phyloP scores from a whole-genome alignment of 768 basidiomycete species.

The Astraeus odoratus region DNA sequence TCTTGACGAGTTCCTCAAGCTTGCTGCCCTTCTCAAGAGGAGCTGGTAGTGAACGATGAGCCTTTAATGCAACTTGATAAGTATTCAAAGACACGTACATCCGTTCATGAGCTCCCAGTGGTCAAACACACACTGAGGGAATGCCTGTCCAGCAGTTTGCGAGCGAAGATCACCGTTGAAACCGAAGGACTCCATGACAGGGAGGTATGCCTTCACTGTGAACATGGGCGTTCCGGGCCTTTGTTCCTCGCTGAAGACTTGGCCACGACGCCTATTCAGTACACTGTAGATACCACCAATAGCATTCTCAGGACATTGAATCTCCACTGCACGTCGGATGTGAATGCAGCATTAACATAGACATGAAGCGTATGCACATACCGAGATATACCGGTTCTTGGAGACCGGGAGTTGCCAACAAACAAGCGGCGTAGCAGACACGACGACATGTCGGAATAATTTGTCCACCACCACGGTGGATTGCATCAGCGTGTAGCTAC shows the following conservation, averaged over 20 bases:
- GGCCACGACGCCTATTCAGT: conserved; percentile 95
- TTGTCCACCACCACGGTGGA: conserved; percentile 99
- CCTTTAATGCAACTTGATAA: neutral
- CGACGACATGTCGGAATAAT: conserved; percentile 96
- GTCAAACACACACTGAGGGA: conserved; percentile 94
- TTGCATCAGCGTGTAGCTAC: conserved; percentile 95
- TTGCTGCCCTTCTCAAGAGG: conserved; percentile 89
- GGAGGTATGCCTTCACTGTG: conserved; percentile 96
- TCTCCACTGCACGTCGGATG: conserved; percentile 59
- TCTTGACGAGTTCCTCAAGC: conserved; percentile 75
- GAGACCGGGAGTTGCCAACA: conserved; percentile 84
- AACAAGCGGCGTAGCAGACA: conserved; percentile 90
- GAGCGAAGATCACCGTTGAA: conserved; percentile 96
- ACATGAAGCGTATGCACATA: conserved; percentile 25
- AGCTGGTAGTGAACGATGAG: conserved; percentile 32
- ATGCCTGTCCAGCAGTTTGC: conserved; percentile 93
- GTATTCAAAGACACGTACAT: conserved; percentile 42
- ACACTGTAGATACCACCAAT: conserved; percentile 96
- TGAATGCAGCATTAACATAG: neutral
- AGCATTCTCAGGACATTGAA: conserved; percentile 95
- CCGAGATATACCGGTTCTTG: conserved; percentile 97
- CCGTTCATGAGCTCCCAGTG: conserved; percentile 87
- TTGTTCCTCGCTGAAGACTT: conserved; percentile 98
- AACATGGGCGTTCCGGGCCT: conserved; percentile 97
- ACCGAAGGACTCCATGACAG: conserved; percentile 89